Evolutionary conservation across 768 basidiomycete genomes (phyloP).

Genomic region (Rhizopogon vulgaris): DNA sequence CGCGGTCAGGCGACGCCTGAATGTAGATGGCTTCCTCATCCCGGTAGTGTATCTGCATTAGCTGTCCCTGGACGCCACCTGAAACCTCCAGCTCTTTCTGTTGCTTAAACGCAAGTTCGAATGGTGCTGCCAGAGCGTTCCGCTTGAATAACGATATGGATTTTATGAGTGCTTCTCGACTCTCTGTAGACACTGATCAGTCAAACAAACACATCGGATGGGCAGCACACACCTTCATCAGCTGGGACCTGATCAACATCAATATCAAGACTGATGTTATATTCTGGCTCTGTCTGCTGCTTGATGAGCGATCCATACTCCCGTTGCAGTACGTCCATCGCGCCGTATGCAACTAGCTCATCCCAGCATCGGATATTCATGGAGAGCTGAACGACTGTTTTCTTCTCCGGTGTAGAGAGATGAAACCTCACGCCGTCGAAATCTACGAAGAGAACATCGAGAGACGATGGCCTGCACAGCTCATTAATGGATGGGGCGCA

Average conservation of each 20-base stretch:
- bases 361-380: conserved; percentile 99
- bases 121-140: conserved; percentile 91
- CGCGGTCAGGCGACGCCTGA: conserved; percentile 88
- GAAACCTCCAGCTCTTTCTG: conserved; percentile 82
- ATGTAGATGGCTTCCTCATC: conserved; percentile 97
- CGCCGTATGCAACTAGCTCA: conserved; percentile 86
- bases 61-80: conserved; percentile 60
- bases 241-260: conserved; percentile 82
- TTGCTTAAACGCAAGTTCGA: conserved; percentile 78
- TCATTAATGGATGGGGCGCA: conserved; percentile 12
- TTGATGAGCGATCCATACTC: conserved; percentile 78
- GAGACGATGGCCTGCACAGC: conserved; percentile 66
- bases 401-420: conserved; percentile 80
- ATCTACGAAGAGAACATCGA: conserved; percentile 97
- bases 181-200: conserved; percentile 43
- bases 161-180: conserved; percentile 71
- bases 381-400: conserved; percentile 77
- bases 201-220: neutral
- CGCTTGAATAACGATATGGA: conserved; percentile 85
- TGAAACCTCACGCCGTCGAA: conserved; percentile 96
- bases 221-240: conserved; percentile 57
- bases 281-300: conserved; percentile 73
- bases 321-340: conserved; percentile 64
- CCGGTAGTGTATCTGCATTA: conserved; percentile 92
- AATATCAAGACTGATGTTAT: conserved; percentile 81